Conservation (phyloP, 192 early-diverging fungal genomes). For the Chytriomyces hyalinus region DNA sequence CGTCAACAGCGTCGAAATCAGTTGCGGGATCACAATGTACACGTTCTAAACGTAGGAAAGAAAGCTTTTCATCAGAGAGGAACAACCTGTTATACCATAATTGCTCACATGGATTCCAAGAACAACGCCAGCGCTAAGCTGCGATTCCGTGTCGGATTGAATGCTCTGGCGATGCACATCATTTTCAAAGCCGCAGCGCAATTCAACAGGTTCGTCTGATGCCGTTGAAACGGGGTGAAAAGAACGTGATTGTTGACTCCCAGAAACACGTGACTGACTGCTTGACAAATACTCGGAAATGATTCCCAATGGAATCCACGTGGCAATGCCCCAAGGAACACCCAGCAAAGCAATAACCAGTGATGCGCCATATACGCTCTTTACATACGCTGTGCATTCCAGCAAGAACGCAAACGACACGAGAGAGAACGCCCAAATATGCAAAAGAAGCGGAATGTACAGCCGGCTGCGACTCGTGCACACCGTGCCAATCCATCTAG, state of each 20-base stretch:
- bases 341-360: slow-evolving; percentile 76
- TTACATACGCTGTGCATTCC: slow-evolving; percentile 69
- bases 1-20: slow-evolving; percentile 79
- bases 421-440: slow-evolving; percentile 76
- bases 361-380: slow-evolving; percentile 63
- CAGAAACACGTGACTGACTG: background rate
- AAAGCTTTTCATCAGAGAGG: background rate
- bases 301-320: slow-evolving; percentile 94
- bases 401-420: slow-evolving; percentile 70
- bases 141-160: background rate
- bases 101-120: slow-evolving; percentile 75
- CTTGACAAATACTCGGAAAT: slow-evolving; percentile 75
- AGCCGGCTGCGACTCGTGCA: slow-evolving; percentile 24
- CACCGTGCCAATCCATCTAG: slow-evolving; percentile 49
- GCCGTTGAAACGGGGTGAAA: background rate
- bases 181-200: background rate
- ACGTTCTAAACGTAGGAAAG: slow-evolving; percentile 65
- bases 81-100: background rate
- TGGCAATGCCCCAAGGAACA: slow-evolving; percentile 81
- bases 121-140: slow-evolving; percentile 58
- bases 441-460: slow-evolving; percentile 41
- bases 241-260: background rate
- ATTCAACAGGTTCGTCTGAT: background rate
- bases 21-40: slow-evolving; percentile 93
- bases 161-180: background rate